Conservation (phyloP, 2,329 filamentous ascomycete genomes). For the Lecanicillium sp. region DNA sequence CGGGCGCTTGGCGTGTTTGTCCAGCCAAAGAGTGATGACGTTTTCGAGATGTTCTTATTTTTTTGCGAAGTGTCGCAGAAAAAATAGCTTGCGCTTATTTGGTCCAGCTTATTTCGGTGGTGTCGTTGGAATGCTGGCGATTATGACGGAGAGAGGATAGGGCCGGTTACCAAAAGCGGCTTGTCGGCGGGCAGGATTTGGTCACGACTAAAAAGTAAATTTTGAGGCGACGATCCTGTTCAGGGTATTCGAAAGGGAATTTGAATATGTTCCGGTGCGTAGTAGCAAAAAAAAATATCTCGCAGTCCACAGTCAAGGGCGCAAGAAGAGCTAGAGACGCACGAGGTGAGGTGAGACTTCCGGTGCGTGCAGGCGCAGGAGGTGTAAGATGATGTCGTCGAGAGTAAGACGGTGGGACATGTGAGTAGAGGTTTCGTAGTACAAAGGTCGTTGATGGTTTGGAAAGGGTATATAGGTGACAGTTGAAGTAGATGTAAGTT, state of each 20-base stretch:
- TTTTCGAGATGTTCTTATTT: no score
- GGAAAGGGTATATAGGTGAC: background rate
- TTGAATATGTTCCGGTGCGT: no score
- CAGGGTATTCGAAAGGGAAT: no score
- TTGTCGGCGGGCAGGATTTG: no score
- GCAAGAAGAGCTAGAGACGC: conserved; percentile 4
- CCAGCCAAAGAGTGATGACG: no score
- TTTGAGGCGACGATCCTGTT: no score
- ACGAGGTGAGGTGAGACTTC: no score
- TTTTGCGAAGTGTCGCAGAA: background rate
- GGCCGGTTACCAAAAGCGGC: background rate
- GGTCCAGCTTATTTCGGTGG: background rate
- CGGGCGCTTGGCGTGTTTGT: no score
- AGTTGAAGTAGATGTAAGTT: background rate
- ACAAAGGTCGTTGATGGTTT: background rate
- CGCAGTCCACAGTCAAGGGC: conserved; percentile 4
- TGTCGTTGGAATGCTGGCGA: conserved; percentile 5
- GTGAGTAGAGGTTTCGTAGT: no score
- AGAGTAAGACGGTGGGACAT: conserved; percentile 8
- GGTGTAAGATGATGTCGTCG: conserved; percentile 12
- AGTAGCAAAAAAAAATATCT: background rate
- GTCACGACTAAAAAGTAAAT: background rate
- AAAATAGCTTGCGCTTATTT: background rate
- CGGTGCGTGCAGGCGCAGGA: no score
- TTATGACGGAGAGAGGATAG: background rate